Percentiles rank a stretch among this genome's conserved stretches.
Conservation (phyloP, 768 basidiomycete species). For the Amanita pseudoporphyria region DNA sequence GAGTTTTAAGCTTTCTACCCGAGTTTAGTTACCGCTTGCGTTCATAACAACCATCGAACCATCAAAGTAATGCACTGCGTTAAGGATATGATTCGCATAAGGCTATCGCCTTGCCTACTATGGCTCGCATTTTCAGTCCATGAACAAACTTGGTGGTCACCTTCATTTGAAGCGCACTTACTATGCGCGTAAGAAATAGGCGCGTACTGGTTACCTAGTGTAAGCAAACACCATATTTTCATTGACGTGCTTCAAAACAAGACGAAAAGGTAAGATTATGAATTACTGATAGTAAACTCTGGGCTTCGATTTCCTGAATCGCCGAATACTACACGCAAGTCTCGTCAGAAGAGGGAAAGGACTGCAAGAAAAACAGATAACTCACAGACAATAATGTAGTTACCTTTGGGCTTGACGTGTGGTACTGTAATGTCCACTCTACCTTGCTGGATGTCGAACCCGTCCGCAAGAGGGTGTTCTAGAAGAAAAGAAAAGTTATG, state of each 20-base stretch:
- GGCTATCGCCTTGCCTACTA: too few relatives aligned
- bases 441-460: constrained; percentile 36
- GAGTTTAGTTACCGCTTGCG: too few relatives aligned
- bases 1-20: too few relatives aligned
- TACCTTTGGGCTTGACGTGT: constrained; percentile 18
- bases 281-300: constrained; percentile 32
- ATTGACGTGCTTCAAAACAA: background rate
- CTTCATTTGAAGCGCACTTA: too few relatives aligned
- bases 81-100: too few relatives aligned
- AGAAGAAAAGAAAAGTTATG: constrained; percentile 2
- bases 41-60: too few relatives aligned
- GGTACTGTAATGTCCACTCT: constrained; percentile 34
- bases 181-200: too few relatives aligned
- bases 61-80: too few relatives aligned
- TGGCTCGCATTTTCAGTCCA: too few relatives aligned
- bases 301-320: constrained; percentile 49
- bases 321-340: constrained; percentile 32
- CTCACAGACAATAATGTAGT: constrained; percentile 47
- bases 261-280: background rate
- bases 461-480: constrained; percentile 42
- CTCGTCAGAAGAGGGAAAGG: background rate
- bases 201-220: too few relatives aligned
- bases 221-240: too few relatives aligned
- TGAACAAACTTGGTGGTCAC: too few relatives aligned
- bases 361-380: constrained; percentile 7